Evolutionary conservation across 2,329 filamentous ascomycete species (phyloP).

Genomic region (Aspergillus versicolor): DNA sequence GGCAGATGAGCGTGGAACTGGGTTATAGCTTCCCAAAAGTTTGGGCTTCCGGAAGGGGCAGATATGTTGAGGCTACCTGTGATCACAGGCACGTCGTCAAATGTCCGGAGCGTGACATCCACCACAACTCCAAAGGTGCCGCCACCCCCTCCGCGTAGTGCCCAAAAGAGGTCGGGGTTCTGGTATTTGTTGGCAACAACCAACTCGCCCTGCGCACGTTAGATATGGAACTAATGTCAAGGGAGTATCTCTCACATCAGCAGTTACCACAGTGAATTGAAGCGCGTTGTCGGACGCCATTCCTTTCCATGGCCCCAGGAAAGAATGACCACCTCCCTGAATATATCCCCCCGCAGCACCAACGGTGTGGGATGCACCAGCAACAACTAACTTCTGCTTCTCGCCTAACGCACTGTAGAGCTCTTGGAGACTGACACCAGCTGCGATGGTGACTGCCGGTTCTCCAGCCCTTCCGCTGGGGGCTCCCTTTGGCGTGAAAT

Average conservation of each 20-base stretch:
- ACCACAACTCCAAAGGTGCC: conserved; percentile 19
- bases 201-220: conserved; percentile 11
- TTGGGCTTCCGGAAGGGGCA: conserved; percentile 12
- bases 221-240: background rate
- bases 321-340: conserved; percentile 58
- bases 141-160: conserved; percentile 19
- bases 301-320: conserved; percentile 39
- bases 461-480: conserved; percentile 19
- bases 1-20: conserved; percentile 42
- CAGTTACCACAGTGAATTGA: conserved; percentile 25
- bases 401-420: conserved; percentile 47
- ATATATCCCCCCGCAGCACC: conserved; percentile 58
- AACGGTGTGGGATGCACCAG: conserved; percentile 42
- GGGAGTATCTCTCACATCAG: background rate
- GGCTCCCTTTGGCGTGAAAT: conserved; percentile 13
- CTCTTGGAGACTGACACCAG: conserved; percentile 51
- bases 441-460: conserved; percentile 50
- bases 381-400: conserved; percentile 43
- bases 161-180: conserved; percentile 22
- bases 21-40: conserved; percentile 25
- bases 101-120: conserved; percentile 16
- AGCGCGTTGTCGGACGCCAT: conserved; percentile 17
- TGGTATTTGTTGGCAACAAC: conserved; percentile 19
- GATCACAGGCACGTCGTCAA: conserved; percentile 35
- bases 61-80: conserved; percentile 25